These are phyloP conservation scores for Fusarium palustre DNA, from an alignment of 2,329 filamentous ascomycete species.

Conservation along the genomic window DNA sequence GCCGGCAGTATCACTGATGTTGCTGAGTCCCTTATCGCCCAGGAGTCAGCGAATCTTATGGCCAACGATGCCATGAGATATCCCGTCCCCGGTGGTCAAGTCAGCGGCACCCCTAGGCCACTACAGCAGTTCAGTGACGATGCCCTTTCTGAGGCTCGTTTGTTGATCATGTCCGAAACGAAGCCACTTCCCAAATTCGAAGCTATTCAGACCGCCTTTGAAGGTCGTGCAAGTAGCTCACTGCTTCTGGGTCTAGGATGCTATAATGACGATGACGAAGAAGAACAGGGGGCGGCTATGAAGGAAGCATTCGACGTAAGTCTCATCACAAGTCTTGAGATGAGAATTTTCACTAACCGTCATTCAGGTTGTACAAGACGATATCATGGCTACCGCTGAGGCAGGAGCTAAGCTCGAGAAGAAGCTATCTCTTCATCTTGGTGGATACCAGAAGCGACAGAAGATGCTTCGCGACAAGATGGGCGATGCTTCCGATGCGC, in stretches of 20 bases:
- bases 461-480: constrained; percentile 86
- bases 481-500: constrained; percentile 75
- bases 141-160: constrained; percentile 77
- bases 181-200: constrained; percentile 62
- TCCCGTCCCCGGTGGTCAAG: constrained; percentile 74
- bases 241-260: constrained; percentile 83
- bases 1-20: constrained; percentile 72
- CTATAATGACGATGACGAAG: constrained; percentile 82
- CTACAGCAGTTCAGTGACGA: constrained; percentile 77
- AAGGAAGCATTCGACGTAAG: constrained; percentile 79
- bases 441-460: constrained; percentile 89
- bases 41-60: constrained; percentile 82
- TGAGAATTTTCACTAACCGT: constrained; percentile 29
- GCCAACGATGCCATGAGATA: constrained; percentile 83
- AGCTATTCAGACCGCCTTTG: constrained; percentile 66
- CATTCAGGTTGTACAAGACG: constrained; percentile 74
- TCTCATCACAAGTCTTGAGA: constrained; percentile 19
- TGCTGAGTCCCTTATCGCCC: constrained; percentile 76
- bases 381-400: constrained; percentile 79
- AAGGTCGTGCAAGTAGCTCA: constrained; percentile 63
- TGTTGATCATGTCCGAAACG: constrained; percentile 79
- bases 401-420: constrained; percentile 90
- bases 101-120: constrained; percentile 70
- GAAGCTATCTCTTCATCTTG: constrained; percentile 87
- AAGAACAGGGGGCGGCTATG: constrained; percentile 73